phyloP scores from a whole-genome alignment of 2,329 filamentous ascomycete genomes.

The Phialemonium atrogriseum region DNA sequence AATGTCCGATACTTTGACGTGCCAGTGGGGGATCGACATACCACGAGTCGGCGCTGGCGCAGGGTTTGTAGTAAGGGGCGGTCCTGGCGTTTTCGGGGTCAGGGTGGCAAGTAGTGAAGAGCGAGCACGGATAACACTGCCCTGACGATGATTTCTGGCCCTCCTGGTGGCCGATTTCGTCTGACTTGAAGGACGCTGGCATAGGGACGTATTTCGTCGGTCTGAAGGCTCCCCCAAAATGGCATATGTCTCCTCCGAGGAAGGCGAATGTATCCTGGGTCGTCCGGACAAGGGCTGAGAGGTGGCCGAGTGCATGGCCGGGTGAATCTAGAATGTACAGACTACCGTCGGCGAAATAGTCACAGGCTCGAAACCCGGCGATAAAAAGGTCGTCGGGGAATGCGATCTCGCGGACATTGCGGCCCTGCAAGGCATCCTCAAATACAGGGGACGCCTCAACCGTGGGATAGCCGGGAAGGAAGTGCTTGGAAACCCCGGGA shows the following conservation, averaged over 20 bases:
- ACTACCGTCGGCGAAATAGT: conserved; percentile 16
- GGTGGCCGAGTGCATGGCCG: conserved; percentile 14
- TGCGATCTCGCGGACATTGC: conserved; percentile 13
- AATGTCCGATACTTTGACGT: conserved; percentile 3
- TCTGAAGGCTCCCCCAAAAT: background rate
- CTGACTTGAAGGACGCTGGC: background rate
- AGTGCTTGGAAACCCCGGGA: conserved; percentile 31
- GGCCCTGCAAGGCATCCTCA: conserved; percentile 20
- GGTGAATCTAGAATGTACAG: conserved; percentile 15
- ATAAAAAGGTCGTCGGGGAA: conserved; percentile 17
- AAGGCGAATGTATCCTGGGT: background rate
- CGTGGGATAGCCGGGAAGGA: conserved; percentile 34
- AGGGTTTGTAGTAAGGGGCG: conserved; percentile 5
- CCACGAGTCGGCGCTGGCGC: conserved; percentile 8
- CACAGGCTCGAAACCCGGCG: conserved; percentile 14
- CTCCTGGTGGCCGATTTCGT: background rate
- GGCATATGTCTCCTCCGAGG: conserved; percentile 3
- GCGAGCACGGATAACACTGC: background rate
- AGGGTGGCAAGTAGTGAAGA: conserved; percentile 3
- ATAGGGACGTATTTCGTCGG: background rate
- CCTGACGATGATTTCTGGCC: background rate
- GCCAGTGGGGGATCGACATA: conserved; percentile 9
- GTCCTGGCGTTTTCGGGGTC: background rate
- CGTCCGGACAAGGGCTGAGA: conserved; percentile 3
- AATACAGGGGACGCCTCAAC: conserved; percentile 18